phyloP scores from a whole-genome alignment of 371 early-diverging fungal species.

The Mucor velutinosus region DNA sequence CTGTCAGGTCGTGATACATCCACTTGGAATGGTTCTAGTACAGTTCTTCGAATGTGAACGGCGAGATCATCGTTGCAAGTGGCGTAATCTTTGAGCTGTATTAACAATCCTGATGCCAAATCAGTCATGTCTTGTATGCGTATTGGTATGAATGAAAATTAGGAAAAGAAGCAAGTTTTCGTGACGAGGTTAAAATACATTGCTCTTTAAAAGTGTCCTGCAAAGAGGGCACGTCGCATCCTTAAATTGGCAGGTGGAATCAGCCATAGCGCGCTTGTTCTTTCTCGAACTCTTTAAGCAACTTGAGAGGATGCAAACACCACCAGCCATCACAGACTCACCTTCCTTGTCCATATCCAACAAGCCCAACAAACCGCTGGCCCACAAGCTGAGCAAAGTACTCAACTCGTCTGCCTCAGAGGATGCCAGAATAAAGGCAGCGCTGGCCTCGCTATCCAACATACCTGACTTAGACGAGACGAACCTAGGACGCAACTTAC shows the following conservation, averaged over 20 bases:
- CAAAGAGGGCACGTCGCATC: no score
- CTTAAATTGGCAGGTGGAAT: no score
- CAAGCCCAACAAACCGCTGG: constrained; percentile 51
- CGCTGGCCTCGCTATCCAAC: constrained; percentile 69
- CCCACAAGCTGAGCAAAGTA: constrained; percentile 60
- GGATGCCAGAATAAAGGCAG: constrained; percentile 61
- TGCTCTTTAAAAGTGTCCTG: no score
- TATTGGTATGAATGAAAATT: neutral
- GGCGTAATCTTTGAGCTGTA: constrained; percentile 11
- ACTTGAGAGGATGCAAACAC: neutral
- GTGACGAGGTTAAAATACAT: neutral
- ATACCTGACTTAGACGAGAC: constrained; percentile 65
- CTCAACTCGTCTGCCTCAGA: constrained; percentile 54
- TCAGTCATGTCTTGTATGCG: constrained; percentile 13
- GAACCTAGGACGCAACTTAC: constrained; percentile 60
- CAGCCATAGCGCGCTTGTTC: no score
- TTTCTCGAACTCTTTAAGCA: neutral
- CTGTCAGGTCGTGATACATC: constrained; percentile 21
- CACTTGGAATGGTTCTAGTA: constrained; percentile 43
- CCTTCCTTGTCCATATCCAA: constrained; percentile 34
- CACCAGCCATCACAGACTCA: neutral
- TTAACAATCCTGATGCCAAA: constrained; percentile 1
- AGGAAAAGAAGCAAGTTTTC: neutral
- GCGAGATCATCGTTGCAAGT: constrained; percentile 38
- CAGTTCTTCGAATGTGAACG: constrained; percentile 17